Percentiles rank a stretch among this genome's conserved stretches.
phyloP scores from a whole-genome alignment of 2,329 filamentous ascomycete species.

The Pseudogymnoascus sp. region DNA sequence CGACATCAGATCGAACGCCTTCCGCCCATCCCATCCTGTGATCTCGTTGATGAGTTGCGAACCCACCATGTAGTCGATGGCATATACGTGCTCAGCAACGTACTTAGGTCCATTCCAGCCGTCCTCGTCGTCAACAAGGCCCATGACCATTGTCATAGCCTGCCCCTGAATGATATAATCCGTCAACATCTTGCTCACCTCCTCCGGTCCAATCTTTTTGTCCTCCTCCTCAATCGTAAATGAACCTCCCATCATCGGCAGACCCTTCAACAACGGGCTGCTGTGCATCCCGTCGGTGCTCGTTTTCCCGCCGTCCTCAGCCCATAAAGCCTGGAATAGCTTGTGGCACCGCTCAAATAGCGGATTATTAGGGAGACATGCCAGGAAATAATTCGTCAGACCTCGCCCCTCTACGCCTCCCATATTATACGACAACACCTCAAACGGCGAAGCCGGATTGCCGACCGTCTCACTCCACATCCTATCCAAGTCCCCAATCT shows the following conservation, averaged over 20 bases:
- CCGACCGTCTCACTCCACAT: conserved; percentile 47
- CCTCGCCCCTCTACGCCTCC: conserved; percentile 32
- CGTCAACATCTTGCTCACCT: conserved; percentile 39
- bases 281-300: conserved; percentile 46
- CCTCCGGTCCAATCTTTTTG: conserved; percentile 34
- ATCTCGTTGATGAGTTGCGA: conserved; percentile 48
- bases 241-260: conserved; percentile 33
- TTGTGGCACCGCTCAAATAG: conserved; percentile 44
- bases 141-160: conserved; percentile 45
- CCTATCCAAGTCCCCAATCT: conserved; percentile 50
- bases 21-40: conserved; percentile 45
- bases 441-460: conserved; percentile 40
- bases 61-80: conserved; percentile 44
- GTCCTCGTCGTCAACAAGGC: conserved; percentile 44
- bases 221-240: conserved; percentile 29
- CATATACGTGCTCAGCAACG: conserved; percentile 42
- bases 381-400: conserved; percentile 47
- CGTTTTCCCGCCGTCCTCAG: conserved; percentile 37
- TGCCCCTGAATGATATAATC: conserved; percentile 56
- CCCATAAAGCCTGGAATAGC: conserved; percentile 48
- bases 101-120: conserved; percentile 51
- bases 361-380: conserved; percentile 36
- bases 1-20: conserved; percentile 46
- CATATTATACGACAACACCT: conserved; percentile 43
- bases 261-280: conserved; percentile 41